A percentile compares a stretch with the other conserved stretches of the same genome.
phyloP scores from a whole-genome alignment of 148 eudicot genomes.

The Hydrangea macrophylla region DNA sequence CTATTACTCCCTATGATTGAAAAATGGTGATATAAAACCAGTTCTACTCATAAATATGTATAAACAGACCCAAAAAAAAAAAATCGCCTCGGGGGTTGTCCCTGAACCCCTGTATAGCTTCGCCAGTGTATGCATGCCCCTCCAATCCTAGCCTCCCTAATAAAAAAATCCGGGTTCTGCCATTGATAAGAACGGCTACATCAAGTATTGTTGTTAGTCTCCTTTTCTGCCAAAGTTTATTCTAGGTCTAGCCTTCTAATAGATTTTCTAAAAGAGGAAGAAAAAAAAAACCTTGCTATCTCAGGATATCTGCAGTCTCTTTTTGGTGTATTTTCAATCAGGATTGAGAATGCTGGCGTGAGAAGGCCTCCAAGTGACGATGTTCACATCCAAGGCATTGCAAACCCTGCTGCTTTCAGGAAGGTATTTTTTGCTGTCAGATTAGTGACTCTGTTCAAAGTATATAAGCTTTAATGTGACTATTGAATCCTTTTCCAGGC shows the following conservation, averaged over 20 bases:
- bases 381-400: conserved; percentile 76
- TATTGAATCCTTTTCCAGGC: conserved; percentile 41
- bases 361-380: conserved; percentile 77
- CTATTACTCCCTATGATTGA: too few relatives aligned
- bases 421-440: conserved; percentile 39
- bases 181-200: too few relatives aligned
- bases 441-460: neutral
- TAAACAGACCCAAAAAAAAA: too few relatives aligned
- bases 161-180: too few relatives aligned
- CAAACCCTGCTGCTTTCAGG: conserved; percentile 67
- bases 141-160: too few relatives aligned
- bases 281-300: neutral
- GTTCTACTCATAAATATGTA: too few relatives aligned
- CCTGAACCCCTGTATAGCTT: too few relatives aligned
- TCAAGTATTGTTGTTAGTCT: neutral
- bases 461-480: neutral
- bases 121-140: too few relatives aligned
- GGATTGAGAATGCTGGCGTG: conserved; percentile 82
- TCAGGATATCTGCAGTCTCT: conserved; percentile 84
- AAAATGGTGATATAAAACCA: too few relatives aligned
- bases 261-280: neutral
- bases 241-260: neutral
- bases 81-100: too few relatives aligned
- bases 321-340: conserved; percentile 67
- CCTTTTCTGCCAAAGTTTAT: neutral